A percentile compares a stretch with the other conserved stretches of the same genome.
phyloP scores from a whole-genome alignment of 2,329 filamentous ascomycete genomes.

The Colletotrichum horii region DNA sequence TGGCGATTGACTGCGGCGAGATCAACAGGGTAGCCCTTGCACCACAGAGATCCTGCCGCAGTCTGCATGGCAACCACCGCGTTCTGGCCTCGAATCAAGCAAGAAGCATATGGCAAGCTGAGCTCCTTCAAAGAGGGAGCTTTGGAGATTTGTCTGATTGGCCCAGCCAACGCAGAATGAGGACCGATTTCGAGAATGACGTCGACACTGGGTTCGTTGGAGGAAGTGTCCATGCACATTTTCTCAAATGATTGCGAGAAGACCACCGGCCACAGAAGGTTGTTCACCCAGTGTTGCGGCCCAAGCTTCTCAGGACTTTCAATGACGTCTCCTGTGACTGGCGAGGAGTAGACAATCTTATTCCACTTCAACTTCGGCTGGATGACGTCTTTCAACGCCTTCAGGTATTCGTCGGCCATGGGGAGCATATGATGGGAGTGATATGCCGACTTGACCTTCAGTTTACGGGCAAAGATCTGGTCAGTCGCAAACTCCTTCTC shows the following conservation, averaged over 20 bases:
- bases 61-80: neutral
- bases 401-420: conserved; percentile 34
- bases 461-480: conserved; percentile 23
- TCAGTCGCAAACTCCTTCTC: conserved; percentile 7
- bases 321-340: conserved; percentile 26
- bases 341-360: conserved; percentile 24
- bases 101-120: neutral
- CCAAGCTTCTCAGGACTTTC: neutral
- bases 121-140: neutral
- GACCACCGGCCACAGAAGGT: neutral
- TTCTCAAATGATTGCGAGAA: conserved; percentile 3
- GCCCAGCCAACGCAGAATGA: conserved; percentile 53
- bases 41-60: neutral
- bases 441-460: conserved; percentile 20
- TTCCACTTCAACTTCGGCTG: conserved; percentile 27
- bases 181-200: conserved; percentile 54
- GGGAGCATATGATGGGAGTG: conserved; percentile 44
- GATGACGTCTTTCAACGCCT: neutral
- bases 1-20: conserved; percentile 21
- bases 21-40: neutral
- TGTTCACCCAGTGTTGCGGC: conserved; percentile 8
- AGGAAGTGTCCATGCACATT: neutral
- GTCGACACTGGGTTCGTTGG: conserved; percentile 23
- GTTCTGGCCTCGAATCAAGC: neutral
- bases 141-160: conserved; percentile 54